These are phyloP conservation scores for Epicoccum nigrum DNA, from an alignment of 2,329 filamentous ascomycete genomes.

Conservation along the genomic window DNA sequence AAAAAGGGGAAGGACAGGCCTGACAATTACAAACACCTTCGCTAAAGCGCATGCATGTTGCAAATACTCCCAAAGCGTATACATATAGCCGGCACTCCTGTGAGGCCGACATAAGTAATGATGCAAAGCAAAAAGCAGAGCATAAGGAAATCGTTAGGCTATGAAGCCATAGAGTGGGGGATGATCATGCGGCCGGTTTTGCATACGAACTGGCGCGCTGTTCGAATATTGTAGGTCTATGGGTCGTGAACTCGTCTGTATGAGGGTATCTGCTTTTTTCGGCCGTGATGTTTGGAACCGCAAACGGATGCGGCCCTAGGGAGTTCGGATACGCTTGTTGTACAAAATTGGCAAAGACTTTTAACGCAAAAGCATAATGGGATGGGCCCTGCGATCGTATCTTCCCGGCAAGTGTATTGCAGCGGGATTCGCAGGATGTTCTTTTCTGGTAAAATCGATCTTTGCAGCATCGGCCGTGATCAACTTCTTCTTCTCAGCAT, in stretches of 20 bases:
- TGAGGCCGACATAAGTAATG: conserved; percentile 1
- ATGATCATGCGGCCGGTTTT: conserved; percentile 12
- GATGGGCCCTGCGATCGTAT: conserved; percentile 35
- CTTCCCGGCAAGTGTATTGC: conserved; percentile 34
- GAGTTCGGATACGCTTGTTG: conserved; percentile 23
- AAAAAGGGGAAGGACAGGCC: conserved; percentile 6
- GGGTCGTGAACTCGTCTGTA: conserved; percentile 46
- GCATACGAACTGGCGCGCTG: conserved; percentile 1
- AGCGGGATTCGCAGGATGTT: conserved; percentile 22
- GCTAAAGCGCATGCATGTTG: conserved; percentile 14
- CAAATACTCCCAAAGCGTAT: conserved; percentile 14
- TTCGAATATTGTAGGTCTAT: conserved; percentile 36
- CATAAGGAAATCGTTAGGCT: conserved; percentile 18
- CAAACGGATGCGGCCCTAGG: conserved; percentile 16
- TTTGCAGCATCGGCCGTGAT: conserved; percentile 14
- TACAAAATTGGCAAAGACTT: conserved; percentile 24
- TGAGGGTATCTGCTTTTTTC: conserved; percentile 45
- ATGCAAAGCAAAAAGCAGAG: conserved; percentile 16
- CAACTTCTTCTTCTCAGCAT: conserved; percentile 43
- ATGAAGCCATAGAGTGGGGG: conserved; percentile 9
- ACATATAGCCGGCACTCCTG: conserved; percentile 3
- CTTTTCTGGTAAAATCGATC: conserved; percentile 16
- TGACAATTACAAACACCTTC: conserved; percentile 18
- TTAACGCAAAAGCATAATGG: conserved; percentile 25
- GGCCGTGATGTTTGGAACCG: conserved; percentile 26